Conservation (phyloP, 2,329 filamentous ascomycete genomes). For the Hypoxylon sp. region DNA sequence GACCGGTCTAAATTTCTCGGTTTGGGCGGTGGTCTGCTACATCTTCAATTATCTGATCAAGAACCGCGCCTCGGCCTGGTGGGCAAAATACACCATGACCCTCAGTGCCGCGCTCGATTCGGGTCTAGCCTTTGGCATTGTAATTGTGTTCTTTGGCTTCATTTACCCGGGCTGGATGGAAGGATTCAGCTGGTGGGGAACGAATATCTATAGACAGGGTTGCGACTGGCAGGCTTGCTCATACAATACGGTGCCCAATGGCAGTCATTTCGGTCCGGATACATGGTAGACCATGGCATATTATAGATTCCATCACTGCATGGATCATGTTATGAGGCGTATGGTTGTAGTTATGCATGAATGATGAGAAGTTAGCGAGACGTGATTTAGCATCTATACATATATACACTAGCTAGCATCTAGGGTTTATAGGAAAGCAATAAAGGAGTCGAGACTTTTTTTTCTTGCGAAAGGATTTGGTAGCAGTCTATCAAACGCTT, state of each 20-base stretch:
- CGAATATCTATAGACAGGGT: constrained; percentile 85
- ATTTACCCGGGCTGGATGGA: constrained; percentile 84
- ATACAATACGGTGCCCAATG: constrained; percentile 74
- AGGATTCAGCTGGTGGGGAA: constrained; percentile 88
- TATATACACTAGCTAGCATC: constrained; percentile 22
- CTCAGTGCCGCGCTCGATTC: constrained; percentile 87
- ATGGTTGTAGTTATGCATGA: constrained; percentile 5
- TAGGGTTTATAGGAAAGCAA: constrained; percentile 24
- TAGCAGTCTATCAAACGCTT: background rate
- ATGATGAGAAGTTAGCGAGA: constrained; percentile 7
- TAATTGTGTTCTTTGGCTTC: constrained; percentile 88
- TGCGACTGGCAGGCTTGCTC: constrained; percentile 89
- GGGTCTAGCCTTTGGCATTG: constrained; percentile 84
- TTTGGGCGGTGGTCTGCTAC: constrained; percentile 89
- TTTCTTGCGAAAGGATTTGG: background rate
- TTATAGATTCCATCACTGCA: background rate
- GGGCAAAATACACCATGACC: constrained; percentile 94
- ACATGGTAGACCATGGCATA: constrained; percentile 62
- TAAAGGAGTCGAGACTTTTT: background rate
- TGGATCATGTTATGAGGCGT: background rate
- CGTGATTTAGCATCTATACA: constrained; percentile 12
- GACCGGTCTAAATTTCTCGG: constrained; percentile 87
- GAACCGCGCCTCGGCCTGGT: constrained; percentile 80
- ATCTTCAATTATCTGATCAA: constrained; percentile 85
- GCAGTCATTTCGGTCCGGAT: constrained; percentile 76